phyloP scores from a whole-genome alignment of 768 basidiomycete species.

The Ramaria sp. region DNA sequence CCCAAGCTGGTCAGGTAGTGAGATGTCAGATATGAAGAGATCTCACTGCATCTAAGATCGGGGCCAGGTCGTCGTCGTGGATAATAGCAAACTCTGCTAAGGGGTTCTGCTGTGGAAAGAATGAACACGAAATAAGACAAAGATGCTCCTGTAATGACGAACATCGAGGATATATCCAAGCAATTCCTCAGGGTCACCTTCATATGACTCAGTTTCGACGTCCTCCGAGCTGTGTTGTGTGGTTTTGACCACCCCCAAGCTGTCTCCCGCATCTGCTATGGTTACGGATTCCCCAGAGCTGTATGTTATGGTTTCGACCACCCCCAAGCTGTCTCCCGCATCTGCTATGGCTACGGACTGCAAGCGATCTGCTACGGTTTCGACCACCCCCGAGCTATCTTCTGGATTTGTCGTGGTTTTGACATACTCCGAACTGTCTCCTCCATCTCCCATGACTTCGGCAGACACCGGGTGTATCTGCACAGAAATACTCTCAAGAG shows the following conservation, averaged over 20 bases:
- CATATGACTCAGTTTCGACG: neutral
- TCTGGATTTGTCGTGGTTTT: neutral
- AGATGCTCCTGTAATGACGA: neutral
- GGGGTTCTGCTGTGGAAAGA: neutral
- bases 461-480: too few relatives aligned
- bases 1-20: neutral
- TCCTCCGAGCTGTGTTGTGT: neutral
- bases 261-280: too few relatives aligned
- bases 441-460: too few relatives aligned
- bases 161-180: constrained; percentile 5
- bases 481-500: neutral
- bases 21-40: too few relatives aligned
- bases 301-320: too few relatives aligned
- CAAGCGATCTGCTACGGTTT: too few relatives aligned
- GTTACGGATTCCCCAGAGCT: too few relatives aligned
- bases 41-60: neutral
- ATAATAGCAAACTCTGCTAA: neutral
- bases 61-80: constrained; percentile 4
- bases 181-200: neutral
- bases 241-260: too few relatives aligned
- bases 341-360: too few relatives aligned
- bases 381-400: too few relatives aligned
- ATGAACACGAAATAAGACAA: neutral
- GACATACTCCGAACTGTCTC: too few relatives aligned
- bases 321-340: too few relatives aligned